Percentiles rank a stretch among this genome's conserved stretches.
Conservation (phyloP, 768 basidiomycete genomes). For the Lactarius vividus region DNA sequence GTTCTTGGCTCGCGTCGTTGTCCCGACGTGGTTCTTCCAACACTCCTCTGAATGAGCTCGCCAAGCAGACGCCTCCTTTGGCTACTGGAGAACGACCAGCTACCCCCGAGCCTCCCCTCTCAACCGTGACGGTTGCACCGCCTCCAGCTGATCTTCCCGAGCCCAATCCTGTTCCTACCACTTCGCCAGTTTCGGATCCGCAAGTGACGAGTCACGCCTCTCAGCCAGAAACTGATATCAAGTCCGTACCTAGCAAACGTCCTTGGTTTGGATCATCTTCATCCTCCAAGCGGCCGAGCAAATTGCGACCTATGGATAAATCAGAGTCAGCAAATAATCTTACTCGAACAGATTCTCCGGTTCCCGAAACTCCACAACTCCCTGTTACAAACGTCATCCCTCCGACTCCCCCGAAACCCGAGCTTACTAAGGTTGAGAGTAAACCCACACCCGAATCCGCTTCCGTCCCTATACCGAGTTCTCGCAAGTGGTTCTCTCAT, state of each 20-base stretch:
- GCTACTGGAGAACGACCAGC: background rate
- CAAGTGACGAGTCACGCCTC: background rate
- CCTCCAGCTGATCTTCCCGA: background rate
- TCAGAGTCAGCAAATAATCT: background rate
- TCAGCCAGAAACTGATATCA: background rate
- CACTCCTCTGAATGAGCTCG: slow-evolving; percentile 9
- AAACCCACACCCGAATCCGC: background rate
- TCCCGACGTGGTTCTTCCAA: slow-evolving; percentile 16
- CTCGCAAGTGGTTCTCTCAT: slow-evolving; percentile 18
- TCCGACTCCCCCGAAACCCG: slow-evolving; percentile 21
- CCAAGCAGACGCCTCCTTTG: background rate
- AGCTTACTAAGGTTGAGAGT: background rate
- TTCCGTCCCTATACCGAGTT: slow-evolving; percentile 6
- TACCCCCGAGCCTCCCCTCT: background rate
- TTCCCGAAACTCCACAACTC: background rate
- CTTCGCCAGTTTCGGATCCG: background rate
- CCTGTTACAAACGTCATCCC: slow-evolving; percentile 20
- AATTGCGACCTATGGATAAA: background rate
- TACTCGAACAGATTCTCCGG: background rate
- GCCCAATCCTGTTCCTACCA: background rate
- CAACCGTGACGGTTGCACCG: background rate
- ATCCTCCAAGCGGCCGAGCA: slow-evolving; percentile 13
- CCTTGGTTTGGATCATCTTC: slow-evolving; percentile 19
- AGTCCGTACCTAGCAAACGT: slow-evolving; percentile 17
- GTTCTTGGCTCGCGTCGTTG: slow-evolving; percentile 22